Evolutionary conservation across 2,329 filamentous ascomycete genomes (phyloP).

Genomic region (Aspergillus thermomutatus): DNA sequence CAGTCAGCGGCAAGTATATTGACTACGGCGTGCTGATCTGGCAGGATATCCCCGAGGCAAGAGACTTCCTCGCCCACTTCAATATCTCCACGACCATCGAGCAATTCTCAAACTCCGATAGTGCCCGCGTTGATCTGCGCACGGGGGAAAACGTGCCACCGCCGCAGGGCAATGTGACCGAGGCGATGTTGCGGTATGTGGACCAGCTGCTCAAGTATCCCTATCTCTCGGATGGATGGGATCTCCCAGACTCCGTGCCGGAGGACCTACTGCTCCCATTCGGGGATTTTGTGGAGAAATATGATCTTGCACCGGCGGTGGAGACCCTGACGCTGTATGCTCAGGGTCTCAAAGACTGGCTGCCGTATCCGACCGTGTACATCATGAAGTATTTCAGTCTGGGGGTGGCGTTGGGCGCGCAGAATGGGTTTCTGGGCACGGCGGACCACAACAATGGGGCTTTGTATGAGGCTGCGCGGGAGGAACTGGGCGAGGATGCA

Average conservation of each 20-base stretch:
- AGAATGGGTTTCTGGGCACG: not conserved
- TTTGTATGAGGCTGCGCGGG: not conserved
- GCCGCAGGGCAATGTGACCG: conserved; percentile 7
- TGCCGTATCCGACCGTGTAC: conserved; percentile 2
- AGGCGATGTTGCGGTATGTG: conserved; percentile 12
- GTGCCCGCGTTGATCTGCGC: conserved; percentile 17
- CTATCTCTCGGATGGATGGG: conserved; percentile 3
- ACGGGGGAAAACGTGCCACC: conserved; percentile 16
- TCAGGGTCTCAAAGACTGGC: not conserved
- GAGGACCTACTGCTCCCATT: conserved; percentile 15
- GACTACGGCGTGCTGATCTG: conserved; percentile 29
- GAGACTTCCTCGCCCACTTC: conserved; percentile 23
- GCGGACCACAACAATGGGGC: not conserved
- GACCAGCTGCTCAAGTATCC: conserved; percentile 13
- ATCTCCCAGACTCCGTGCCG: conserved; percentile 14
- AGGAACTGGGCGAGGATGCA: conserved; percentile 28
- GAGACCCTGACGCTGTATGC: not conserved
- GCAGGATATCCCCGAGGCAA: conserved; percentile 16
- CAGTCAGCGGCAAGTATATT: conserved; percentile 13
- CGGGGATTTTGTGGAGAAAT: conserved; percentile 12
- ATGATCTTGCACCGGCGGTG: conserved; percentile 8
- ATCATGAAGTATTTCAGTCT: conserved; percentile 7
- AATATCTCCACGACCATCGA: conserved; percentile 11
- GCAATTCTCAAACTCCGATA: not conserved
- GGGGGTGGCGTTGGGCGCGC: conserved; percentile 3